Base-by-base conservation (phyloP, 2,329 filamentous ascomycete species). In the Didymellaceae sp. region DNA sequence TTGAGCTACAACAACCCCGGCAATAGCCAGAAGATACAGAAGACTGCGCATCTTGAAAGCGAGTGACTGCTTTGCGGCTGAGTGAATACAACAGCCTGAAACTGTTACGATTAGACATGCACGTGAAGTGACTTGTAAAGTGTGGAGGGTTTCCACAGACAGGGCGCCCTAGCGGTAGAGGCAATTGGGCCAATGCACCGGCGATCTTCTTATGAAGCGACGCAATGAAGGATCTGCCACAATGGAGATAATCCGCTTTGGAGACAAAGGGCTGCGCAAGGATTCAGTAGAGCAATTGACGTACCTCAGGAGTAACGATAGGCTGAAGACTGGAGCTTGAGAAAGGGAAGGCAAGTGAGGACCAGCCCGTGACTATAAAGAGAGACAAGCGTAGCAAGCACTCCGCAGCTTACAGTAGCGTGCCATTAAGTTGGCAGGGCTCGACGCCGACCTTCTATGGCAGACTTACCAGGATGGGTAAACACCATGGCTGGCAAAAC, bases 251-350 rank as follows among this genome's bases (percentile, higher is more conserved):
- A 42, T 7, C 14, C 40, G 32, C 8, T 18, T 28, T 16, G 25
- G 8, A 26, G 26, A 16, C 40, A 37, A 45, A 41, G 34, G 40
- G 25, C 16, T 45, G 40, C n/a, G 44, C 33, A 53, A 53, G 40
- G 45, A 43, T 17, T 46, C 28, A 46, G n/a, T 21, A 25, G 31
- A 39, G 18, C 24, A 22, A n/a, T 33, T 48, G 33, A 67, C 65
- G 47, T 62, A 71, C 69, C 68, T 70, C 57, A 52, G 45, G 52
- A 57, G 50, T 57, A 62, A 66, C 59, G 56, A 66, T 58, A 55
- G 58, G 52, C 55, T 62, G 59, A 51, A 49, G 37, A 53, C 55
- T 57, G 57, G 47, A 54, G 58, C 56, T 62, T 57, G 57, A 56
- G 31, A 48, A 48, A 54, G 41, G 52, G 44, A 40, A 50, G 26